Evolutionary conservation across 345 rosid genomes (phyloP).

Genomic region (Psidium friedrichsthalianum): DNA sequence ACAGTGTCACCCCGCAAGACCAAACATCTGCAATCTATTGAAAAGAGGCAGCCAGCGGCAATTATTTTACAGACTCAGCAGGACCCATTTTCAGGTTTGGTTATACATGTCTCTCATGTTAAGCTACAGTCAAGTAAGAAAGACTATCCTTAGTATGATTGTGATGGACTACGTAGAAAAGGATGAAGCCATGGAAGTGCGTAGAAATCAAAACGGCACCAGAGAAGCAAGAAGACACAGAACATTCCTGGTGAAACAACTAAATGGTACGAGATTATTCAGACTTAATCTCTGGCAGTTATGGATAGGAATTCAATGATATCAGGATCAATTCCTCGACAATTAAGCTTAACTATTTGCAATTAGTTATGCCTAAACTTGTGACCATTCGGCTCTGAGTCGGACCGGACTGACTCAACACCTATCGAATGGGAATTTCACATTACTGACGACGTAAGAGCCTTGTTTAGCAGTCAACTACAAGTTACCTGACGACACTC

Average conservation of each 20-base stretch:
- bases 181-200: neutral
- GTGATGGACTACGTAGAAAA: neutral
- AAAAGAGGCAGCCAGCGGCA: neutral
- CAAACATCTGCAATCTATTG: constrained; percentile 56
- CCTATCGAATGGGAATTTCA: neutral
- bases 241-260: neutral
- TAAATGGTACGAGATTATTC: neutral
- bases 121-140: neutral
- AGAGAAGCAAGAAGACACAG: neutral
- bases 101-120: neutral
- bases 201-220: neutral
- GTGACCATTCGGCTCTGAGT: neutral
- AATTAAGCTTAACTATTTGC: neutral
- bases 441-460: neutral
- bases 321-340: neutral
- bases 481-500: neutral
- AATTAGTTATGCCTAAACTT: neutral
- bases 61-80: neutral
- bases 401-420: neutral
- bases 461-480: neutral
- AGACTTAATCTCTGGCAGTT: neutral
- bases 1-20: constrained; percentile 73
- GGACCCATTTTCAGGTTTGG: neutral
- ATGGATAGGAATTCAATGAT: neutral
- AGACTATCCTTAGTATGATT: neutral